Base-by-base conservation (phyloP, 495 filamentous ascomycete species). In the Tuber magnatum region DNA sequence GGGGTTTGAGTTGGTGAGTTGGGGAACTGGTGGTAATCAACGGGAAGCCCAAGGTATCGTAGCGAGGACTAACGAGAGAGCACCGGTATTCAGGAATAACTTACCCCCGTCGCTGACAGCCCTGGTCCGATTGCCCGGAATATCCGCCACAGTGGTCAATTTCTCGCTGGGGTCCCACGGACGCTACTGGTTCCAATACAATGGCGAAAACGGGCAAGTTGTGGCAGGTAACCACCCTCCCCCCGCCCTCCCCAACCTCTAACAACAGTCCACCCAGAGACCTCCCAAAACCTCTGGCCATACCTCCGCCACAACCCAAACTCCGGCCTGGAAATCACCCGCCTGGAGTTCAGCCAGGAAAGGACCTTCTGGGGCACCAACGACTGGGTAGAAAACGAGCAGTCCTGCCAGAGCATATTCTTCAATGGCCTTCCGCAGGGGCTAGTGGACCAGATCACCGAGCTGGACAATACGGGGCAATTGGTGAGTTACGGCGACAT, bases 131-230 rank as follows among this genome's bases (percentile, higher is more conserved):
- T 73, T 78, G 48, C 74, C 61, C 28, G 70, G 73, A 73, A 78
- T 78, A 65, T 74, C 75, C 39, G 40, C 70, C 20, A 74, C 76
- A 44, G 75, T 77, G 14, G 39, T 73, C 14, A 77, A 78, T 73
- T 77, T 77, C 51, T 44, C 74, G 46, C 43, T 78, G 28, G 76
- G 76, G 3, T 71, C 76, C 6, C 76, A 78, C 24, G 74, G 74
- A 5, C 76, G 69, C 46, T 78, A 78, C 40, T 78, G 74, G 76
- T 70, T 78, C 32, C 76, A 78, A 77, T 77, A 78, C 9, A 42
- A 72, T 24, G 76, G 75, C 18, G 74, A 78, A 70, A 78, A 35
- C 22, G 70, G 76, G 70, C 56, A 77, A 73, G 73, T 22, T 8
- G 44, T 78, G 3, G 77, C 74, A 40, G 68, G 76, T 77, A 71